A percentile compares a stretch with the other conserved stretches of the same genome.
Conservation (phyloP, 73 alveolate genomes). For the Symbiodinium natans region DNA sequence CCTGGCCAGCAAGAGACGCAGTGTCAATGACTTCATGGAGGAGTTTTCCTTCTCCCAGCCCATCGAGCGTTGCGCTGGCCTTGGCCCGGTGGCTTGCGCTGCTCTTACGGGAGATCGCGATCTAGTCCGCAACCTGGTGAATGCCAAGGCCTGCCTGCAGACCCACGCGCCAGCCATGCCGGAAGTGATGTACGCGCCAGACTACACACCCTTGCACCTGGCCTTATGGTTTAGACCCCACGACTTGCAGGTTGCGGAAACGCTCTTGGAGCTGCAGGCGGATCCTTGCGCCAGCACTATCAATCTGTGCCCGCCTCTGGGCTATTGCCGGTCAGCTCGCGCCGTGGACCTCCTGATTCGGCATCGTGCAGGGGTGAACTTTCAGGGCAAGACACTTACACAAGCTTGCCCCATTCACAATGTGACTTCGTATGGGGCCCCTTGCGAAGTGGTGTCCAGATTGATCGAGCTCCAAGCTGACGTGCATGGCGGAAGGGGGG, state of each 20-base stretch:
- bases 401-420: background rate
- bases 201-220: background rate
- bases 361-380: background rate
- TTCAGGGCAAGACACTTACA: background rate
- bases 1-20: background rate
- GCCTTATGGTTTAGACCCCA: conserved; percentile 5
- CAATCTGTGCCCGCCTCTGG: background rate
- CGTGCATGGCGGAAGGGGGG: conserved; percentile 11
- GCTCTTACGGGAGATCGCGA: conserved; percentile 32
- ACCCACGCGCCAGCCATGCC: conserved; percentile 3
- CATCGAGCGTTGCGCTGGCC: background rate
- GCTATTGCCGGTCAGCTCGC: background rate
- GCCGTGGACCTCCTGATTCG: conserved; percentile 17
- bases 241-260: background rate
- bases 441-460: background rate
- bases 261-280: conserved; percentile 25
- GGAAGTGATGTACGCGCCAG: background rate
- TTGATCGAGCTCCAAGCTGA: background rate
- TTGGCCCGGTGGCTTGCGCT: conserved; percentile 36
- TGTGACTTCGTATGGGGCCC: background rate
- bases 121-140: background rate
- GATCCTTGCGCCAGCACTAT: background rate
- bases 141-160: conserved; percentile 32
- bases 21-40: background rate
- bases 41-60: conserved; percentile 18